Evolutionary conservation across 1,139 yeast genomes (phyloP), one percentile per base, ranked within the genome.

Genomic region (Sugiyamaella grinbergsii): DNA sequence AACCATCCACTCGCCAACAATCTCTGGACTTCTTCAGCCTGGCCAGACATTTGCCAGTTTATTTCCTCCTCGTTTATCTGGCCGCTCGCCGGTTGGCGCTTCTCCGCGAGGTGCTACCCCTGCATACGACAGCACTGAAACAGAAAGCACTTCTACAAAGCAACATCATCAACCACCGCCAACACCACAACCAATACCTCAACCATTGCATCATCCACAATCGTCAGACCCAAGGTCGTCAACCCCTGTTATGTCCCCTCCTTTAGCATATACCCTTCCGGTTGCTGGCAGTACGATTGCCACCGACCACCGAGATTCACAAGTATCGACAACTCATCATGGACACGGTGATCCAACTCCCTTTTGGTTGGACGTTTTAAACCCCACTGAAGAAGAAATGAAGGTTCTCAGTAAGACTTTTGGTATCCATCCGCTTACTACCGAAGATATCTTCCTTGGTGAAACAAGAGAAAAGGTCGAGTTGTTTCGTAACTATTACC

Each of bases 301-400:
- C 5, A 36, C 22, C 16, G 36, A 32, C 28, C 24, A 31, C 24
- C 34, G 43, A 10, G 43, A 40, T 10, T 38, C 42, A 6, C 46
- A 33, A 16, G 26, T 39, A 6, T 32, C 46, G 10, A 16, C 37
- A 18, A 33, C 37, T 16, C 11, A 33, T 8, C 36, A 47, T 43
- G 44, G 44, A 1, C 52, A 47, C 4, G 22, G 31, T 3, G 65
- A 62, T 11, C 66, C 63, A 7, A 49, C 58, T 6, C 95, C 95
- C 4, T 88, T 87, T 64, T 93, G 98, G 98, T 75, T 93, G 8
- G 98, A 93, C 68, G 87, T 93, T 19, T 72, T 87, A 51, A 85
- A 90, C 62, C 98, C 98, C 2, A 87, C 96, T 0, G 98, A 91
- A 62, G 96, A 88, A 57, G 98, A 93, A 68, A 91, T 93, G 96